Conservation (phyloP, 352 stramenopile species). For the Phytophthora ramorum region DNA sequence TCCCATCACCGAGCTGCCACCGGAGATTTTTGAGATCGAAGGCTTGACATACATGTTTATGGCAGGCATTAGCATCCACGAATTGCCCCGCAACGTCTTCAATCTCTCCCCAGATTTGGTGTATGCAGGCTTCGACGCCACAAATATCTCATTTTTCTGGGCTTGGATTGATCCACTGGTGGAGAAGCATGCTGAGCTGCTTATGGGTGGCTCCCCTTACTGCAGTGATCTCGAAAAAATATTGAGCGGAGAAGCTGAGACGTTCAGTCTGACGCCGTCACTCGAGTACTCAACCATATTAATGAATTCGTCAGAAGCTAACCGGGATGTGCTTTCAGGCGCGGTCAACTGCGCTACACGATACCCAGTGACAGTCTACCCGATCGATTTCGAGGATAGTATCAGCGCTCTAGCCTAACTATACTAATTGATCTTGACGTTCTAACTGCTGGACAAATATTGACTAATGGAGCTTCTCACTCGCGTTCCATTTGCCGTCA, state of each 20-base stretch:
- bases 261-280: conserved; percentile 1
- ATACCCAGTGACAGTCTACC: conserved; percentile 5
- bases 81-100: conserved; percentile 29
- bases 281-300: conserved; percentile 7
- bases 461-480: too few species aligned
- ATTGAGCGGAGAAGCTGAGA: conserved; percentile 1
- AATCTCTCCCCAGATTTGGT: conserved; percentile 16
- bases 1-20: conserved; percentile 34
- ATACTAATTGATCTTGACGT: too few species aligned
- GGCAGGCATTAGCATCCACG: conserved; percentile 12
- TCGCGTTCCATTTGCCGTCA: too few species aligned
- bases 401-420: conserved; percentile 1
- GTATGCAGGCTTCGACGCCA: conserved; percentile 9
- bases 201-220: conserved; percentile 6
- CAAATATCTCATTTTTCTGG: conserved; percentile 29
- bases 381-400: conserved; percentile 6
- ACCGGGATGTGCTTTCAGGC: not conserved
- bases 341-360: not conserved
- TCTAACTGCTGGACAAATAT: too few species aligned
- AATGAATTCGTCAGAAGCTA: conserved; percentile 5
- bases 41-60: conserved; percentile 22
- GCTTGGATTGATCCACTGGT: conserved; percentile 29
- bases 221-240: conserved; percentile 6
- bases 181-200: not conserved
- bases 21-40: conserved; percentile 23